Evolutionary conservation across 192 early-diverging fungal species (phyloP).

Genomic region (Backusella tuberculispora): DNA sequence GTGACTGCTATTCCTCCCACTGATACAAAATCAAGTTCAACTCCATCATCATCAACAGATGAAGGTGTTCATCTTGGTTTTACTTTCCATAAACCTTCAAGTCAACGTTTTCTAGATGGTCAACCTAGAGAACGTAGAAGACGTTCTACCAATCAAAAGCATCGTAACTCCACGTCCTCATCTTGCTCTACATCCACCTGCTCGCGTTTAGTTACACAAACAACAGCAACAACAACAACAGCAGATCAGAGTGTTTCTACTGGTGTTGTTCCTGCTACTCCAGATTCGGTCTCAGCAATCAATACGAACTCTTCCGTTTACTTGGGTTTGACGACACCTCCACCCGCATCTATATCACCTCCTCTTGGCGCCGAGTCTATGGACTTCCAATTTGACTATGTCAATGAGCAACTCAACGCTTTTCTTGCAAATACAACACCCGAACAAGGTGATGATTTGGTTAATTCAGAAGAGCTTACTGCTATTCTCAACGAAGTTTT

Average conservation of each 20-base stretch:
- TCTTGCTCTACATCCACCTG: not conserved
- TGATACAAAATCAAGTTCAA: not conserved
- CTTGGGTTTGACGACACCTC: not conserved
- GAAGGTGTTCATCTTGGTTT: constrained; percentile 14
- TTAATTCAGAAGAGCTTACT: constrained; percentile 26
- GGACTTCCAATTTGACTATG: constrained; percentile 23
- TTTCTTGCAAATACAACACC: not conserved
- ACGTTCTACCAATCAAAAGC: constrained; percentile 12
- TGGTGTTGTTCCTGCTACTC: not conserved
- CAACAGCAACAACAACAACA: not conserved
- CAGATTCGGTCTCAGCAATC: not conserved
- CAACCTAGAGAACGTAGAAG: constrained; percentile 2
- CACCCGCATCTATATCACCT: not conserved
- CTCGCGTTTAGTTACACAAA: not conserved
- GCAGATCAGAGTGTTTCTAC: not conserved
- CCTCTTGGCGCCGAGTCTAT: not conserved
- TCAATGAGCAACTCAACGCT: not conserved
- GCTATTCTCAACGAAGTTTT: constrained; percentile 30
- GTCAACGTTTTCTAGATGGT: constrained; percentile 21
- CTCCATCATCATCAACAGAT: not conserved
- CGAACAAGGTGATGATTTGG: not conserved
- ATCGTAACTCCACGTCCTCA: not conserved
- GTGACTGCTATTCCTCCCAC: not conserved
- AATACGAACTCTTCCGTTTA: not conserved
- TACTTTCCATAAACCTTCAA: constrained; percentile 13